Evolutionary conservation across 352 stramenopile species (phyloP), one percentile per base, ranked within the genome.

Genomic region (Phytophthora chlamydospora): DNA sequence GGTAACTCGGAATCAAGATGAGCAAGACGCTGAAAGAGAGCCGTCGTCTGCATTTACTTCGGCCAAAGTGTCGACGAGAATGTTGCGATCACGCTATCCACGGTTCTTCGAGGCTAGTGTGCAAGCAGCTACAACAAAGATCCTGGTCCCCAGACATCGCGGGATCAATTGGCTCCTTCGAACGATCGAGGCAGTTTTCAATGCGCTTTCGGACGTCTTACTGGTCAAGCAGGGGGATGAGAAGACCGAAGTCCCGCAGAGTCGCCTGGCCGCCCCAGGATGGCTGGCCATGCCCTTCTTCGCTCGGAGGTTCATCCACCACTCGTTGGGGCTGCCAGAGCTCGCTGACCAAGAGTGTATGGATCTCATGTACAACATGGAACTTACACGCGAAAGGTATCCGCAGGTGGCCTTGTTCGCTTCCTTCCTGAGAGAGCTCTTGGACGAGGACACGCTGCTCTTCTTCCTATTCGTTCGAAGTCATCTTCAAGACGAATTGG

Each of bases 291-390:
- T 95, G 65, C 80, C 83, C 14, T 64, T 78, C 24, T 83, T 92
- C n/a, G 61, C 77, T 1, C 71, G 77, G 16, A 74, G 71, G 29
- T 83, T 80, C 36, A 47, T 95, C 0, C 69, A 80, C 2, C 78
- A 80, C 7, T 68, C 66, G 0, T 40, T 95, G 5, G 85, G 85
- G 4, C 54, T 91, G 1, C 45, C 62, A 2, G 48, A 75, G 27
- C 62, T 94, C 2, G 83, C 80, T 0, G 82, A 93, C 14, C 83
- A 95, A 62, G 83, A 95, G 14, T 80, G 71, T 16, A 32, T 91
- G 8, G 83, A 95, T 42, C 55, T 95, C n/a, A 70, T 91, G 43
- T 78, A 76, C 50, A 95, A 89, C 34, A 49, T 86, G 4, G 85
- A 93, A 39, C 32, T 71, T 1, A 51, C 21, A n/a, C 62, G 77